phyloP scores from a whole-genome alignment of 2,329 filamentous ascomycete species.

The Pestalotiopsis sp. region DNA sequence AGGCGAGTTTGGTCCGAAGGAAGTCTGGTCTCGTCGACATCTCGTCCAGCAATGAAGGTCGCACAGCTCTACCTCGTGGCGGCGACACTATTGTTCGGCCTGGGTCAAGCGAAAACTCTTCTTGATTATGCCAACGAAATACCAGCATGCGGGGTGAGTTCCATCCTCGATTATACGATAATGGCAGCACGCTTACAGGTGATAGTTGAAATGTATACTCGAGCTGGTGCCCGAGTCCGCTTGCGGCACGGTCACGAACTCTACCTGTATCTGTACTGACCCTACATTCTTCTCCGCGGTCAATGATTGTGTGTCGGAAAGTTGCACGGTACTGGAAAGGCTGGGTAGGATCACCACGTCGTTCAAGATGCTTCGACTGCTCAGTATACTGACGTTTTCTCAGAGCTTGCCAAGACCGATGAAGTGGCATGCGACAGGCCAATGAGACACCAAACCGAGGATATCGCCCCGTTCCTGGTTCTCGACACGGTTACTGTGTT shows the following conservation, averaged over 20 bases:
- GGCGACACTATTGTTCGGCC: not conserved
- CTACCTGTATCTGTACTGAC: slow-evolving; percentile 24
- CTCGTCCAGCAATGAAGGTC: not conserved
- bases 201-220: slow-evolving; percentile 14
- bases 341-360: not conserved
- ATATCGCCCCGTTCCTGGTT: slow-evolving; percentile 13
- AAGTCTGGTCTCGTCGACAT: not conserved
- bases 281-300: slow-evolving; percentile 14
- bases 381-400: not conserved
- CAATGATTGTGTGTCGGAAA: slow-evolving; percentile 34
- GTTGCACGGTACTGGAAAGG: slow-evolving; percentile 14
- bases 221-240: slow-evolving; percentile 12
- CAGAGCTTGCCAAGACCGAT: slow-evolving; percentile 13
- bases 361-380: not conserved
- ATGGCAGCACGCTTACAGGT: not conserved
- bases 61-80: not conserved
- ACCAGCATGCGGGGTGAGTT: slow-evolving; percentile 7
- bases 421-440: slow-evolving; percentile 15
- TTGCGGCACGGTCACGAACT: slow-evolving; percentile 16
- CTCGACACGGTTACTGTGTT: slow-evolving; percentile 9
- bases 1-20: not conserved
- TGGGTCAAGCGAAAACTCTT: slow-evolving; percentile 3
- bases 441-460: slow-evolving; percentile 3
- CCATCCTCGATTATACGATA: not conserved
- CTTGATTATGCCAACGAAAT: slow-evolving; percentile 9